These are phyloP conservation scores for Piper betle DNA, from an alignment of 164 flowering plant species.

Conservation along the genomic window DNA sequence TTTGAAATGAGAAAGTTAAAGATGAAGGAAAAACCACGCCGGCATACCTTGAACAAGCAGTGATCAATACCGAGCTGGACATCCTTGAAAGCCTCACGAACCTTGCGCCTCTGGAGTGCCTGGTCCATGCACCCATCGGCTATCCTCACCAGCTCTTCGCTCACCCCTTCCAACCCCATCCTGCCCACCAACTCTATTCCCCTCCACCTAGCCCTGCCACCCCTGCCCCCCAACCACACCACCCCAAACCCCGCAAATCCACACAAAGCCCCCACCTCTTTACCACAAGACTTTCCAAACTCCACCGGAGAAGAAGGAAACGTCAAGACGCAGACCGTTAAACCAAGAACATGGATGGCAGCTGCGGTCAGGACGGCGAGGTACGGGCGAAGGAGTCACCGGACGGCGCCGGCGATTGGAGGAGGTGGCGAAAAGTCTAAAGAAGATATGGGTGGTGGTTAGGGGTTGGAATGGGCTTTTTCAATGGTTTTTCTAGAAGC, in stretches of 20 bases:
- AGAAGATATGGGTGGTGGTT: no score
- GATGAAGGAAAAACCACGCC: no score
- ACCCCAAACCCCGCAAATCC: background rate
- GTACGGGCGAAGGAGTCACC: no score
- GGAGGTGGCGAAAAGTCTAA: no score
- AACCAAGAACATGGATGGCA: no score
- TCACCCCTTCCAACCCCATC: constrained; percentile 29
- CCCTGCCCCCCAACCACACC: background rate
- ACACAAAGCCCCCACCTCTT: background rate
- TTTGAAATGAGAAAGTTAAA: no score
- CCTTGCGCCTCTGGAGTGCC: constrained; percentile 50
- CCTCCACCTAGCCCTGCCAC: background rate
- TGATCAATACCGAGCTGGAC: constrained; percentile 71
- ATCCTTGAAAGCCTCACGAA: constrained; percentile 75
- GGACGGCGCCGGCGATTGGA: no score
- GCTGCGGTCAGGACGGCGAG: no score
- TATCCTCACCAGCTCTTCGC: constrained; percentile 39
- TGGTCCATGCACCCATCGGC: constrained; percentile 50
- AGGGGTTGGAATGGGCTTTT: no score
- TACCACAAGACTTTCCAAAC: background rate
- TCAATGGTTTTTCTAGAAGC: no score
- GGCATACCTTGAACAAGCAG: constrained; percentile 62
- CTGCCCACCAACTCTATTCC: constrained; percentile 3
- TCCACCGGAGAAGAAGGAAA: no score
- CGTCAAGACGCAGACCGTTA: no score